Evolutionary conservation across 306 rosid genomes (phyloP), one percentile per base, ranked within the genome.

Genomic region (Acacia crassicarpa): DNA sequence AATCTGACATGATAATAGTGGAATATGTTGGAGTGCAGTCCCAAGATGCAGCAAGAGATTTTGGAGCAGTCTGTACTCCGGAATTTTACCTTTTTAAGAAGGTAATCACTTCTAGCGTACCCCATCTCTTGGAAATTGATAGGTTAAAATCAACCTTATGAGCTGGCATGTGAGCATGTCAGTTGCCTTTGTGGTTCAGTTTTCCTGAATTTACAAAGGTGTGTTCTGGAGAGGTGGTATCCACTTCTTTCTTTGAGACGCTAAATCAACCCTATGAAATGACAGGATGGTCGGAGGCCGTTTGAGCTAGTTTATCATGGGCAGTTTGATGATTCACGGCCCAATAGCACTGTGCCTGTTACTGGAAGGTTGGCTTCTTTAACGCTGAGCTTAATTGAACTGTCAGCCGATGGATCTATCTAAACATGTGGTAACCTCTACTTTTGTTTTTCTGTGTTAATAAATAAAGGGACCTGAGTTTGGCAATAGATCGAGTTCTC

Each of bases 261-360:
- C 4, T 58, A 58, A 58, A 58, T 10, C 32, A 22, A 23, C 19
- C 68, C 68, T 58, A 61, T 82, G 33, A 59, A 74, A 75, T 84
- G 82, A 80, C 89, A 93, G 99, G 98, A 89, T 87, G 99, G 99
- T 82, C 85, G 99, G 80, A 92, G 99, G 91, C 99, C 98, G 4
- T 95, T 85, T 82, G 98, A 95, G 86, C 87, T 95, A 87, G 98
- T 92, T 75, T 95, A 95, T 84, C 98, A 89, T 67, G 98, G 99
- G 62, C 99, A 93, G 67, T 95, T 91, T 89, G 99, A 95, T 81
- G 99, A 92, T 86, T 95, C 99, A 10, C 93, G 97, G 65, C 99
- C 98, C 32, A 91, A 93, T 80, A 95, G 78, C 80, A 88, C 71
- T 69, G 83, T 89, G 67, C 89, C 90, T 51, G 91, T 95, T 41